phyloP scores from a whole-genome alignment of 208 protist genomes.

The Leishmania turanica region DNA sequence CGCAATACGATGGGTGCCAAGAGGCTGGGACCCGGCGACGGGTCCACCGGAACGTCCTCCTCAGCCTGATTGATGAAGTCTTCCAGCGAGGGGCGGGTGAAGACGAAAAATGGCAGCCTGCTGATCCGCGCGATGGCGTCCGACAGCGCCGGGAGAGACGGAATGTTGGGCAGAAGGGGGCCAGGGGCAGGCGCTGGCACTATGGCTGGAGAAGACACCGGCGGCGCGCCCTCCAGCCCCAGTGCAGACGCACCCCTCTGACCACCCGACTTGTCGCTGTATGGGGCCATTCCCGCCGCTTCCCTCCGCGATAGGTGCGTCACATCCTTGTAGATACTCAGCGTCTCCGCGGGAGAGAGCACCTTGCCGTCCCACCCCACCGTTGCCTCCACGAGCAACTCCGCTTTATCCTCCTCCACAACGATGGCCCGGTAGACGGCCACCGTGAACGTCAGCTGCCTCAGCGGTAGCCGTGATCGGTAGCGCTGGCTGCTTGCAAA shows the following conservation, averaged over 20 bases:
- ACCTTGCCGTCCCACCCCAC: slow-evolving; percentile 73
- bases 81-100: slow-evolving; percentile 66
- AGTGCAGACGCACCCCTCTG: background rate
- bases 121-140: slow-evolving; percentile 33
- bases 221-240: background rate
- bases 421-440: slow-evolving; percentile 63
- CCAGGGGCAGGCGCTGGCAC: background rate
- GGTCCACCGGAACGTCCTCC: slow-evolving; percentile 65
- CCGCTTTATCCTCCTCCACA: slow-evolving; percentile 60
- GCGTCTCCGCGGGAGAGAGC: slow-evolving; percentile 56
- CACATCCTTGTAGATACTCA: slow-evolving; percentile 38
- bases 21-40: slow-evolving; percentile 55
- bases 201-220: background rate
- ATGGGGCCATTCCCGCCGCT: background rate
- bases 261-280: background rate
- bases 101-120: slow-evolving; percentile 36
- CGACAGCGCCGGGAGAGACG: slow-evolving; percentile 12
- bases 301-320: background rate
- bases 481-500: slow-evolving; percentile 72
- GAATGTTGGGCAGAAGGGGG: background rate
- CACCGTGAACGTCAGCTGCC: slow-evolving; percentile 55
- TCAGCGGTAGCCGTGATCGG: slow-evolving; percentile 45
- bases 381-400: slow-evolving; percentile 45
- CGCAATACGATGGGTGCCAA: slow-evolving; percentile 63
- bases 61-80: slow-evolving; percentile 69